Evolutionary conservation across 768 basidiomycete genomes (phyloP), one percentile per base, ranked within the genome.

Genomic region (Pleurotus tuber-regium): DNA sequence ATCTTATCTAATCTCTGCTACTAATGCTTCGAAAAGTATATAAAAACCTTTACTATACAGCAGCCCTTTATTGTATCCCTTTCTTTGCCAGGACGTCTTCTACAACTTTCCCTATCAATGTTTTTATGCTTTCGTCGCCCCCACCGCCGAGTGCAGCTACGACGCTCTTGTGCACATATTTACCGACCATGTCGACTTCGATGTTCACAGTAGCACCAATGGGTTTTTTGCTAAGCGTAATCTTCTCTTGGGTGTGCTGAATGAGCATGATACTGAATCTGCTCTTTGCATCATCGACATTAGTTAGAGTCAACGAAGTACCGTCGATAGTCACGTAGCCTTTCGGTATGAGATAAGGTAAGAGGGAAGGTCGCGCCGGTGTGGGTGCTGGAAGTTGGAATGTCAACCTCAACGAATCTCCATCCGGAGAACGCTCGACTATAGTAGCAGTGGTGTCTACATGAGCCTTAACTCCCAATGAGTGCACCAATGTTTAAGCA

Each of bases 281-380:
- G 31, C 81, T 66, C 54, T 73, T 61, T 21, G 60, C 56, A 65
- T 88, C 83, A 68, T 84, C 69, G 26, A 98, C 92, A 25, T 72
- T 72, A 0, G 94, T 98, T 60, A 99, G 59, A 2, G 97, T 99
- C 38, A 99, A 77, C 4, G 94, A 97, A 6, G 94, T 82, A 14
- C 97, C 97, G 64, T 99, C 97, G 58, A 99, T 82, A 8, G 94
- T 83, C 54, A 98, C 77, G 67, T 93, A 99, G 50, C 97, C 97
- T 66, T 99, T 99, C 24, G 86, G 83, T 54, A 98, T 89, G 56
- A 99, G 74, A 67, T 92, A 94, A 1, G 79, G 83, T 41, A 93
- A 68, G 35, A 94, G 74, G 4, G 83, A 84, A 2, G 84, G 82
- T 21, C 81, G 75, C 16, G 72, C 66, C 0, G 73, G 65, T 2